phyloP scores from a whole-genome alignment of 495 filamentous ascomycete species.

The Neurospora sp. region DNA sequence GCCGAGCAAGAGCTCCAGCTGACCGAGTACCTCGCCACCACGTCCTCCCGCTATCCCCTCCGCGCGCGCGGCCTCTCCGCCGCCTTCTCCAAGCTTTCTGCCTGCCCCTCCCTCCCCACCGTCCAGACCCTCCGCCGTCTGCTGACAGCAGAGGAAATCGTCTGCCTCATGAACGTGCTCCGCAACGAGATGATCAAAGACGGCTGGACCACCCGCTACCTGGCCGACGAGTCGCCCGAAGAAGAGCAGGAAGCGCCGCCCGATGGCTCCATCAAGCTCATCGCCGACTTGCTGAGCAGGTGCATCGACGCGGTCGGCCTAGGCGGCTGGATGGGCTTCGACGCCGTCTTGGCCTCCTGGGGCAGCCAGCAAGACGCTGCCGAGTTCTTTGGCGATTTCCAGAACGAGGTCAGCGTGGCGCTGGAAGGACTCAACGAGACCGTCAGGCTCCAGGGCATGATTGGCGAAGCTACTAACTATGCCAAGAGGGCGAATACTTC shows the following conservation, averaged over 20 bases:
- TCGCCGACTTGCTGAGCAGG: conserved; percentile 59
- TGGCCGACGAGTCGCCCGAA: conserved; percentile 25
- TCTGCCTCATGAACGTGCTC: conserved; percentile 65
- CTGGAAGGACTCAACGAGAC: conserved; percentile 70
- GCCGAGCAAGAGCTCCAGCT: conserved; percentile 41
- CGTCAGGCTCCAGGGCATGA: conserved; percentile 53
- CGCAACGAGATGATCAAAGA: conserved; percentile 52
- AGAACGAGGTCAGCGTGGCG: conserved; percentile 63
- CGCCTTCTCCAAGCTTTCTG: conserved; percentile 54
- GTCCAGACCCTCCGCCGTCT: conserved; percentile 53
- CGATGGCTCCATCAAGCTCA: conserved; percentile 45
- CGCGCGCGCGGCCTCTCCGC: conserved; percentile 37
- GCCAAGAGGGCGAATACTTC: conserved; percentile 35
- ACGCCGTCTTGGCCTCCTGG: conserved; percentile 35
- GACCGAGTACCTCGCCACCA: conserved; percentile 39
- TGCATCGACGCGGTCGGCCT: conserved; percentile 78
- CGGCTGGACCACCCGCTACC: conserved; percentile 62
- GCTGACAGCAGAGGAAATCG: conserved; percentile 56
- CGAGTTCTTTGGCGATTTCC: conserved; percentile 58
- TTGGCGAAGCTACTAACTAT: conserved; percentile 63
- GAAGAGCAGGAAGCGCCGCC: conserved; percentile 46
- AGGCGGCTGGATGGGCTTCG: conserved; percentile 66
- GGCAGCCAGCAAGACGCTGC: conserved; percentile 37
- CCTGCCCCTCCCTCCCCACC: conserved; percentile 46
- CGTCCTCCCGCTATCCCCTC: conserved; percentile 26